A percentile compares a stretch with the other conserved stretches of the same genome.
These are phyloP conservation scores for Citrullus colocynthis DNA, from an alignment of 306 rosid species.

Conservation along the genomic window DNA sequence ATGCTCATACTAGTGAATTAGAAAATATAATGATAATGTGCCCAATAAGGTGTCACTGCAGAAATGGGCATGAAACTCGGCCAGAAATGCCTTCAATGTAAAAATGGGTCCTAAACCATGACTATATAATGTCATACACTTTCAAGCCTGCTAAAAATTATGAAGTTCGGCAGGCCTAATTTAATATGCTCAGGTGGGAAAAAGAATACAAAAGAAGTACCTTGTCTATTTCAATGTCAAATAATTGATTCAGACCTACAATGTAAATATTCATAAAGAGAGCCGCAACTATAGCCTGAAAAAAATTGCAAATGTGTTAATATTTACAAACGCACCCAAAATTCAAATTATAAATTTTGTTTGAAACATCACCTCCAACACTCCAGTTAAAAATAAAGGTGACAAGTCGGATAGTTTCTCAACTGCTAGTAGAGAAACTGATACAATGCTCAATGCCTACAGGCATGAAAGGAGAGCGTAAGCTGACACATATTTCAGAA, in stretches of 20 bases:
- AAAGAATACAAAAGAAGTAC: slow-evolving; percentile 17
- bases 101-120: neutral
- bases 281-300: slow-evolving; percentile 92
- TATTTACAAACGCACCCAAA: neutral
- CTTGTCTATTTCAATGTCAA: slow-evolving; percentile 92
- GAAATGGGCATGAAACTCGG: neutral
- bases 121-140: neutral
- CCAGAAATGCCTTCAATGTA: neutral
- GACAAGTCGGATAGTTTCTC: slow-evolving; percentile 65
- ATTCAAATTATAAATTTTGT: neutral
- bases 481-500: neutral
- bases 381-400: slow-evolving; percentile 64
- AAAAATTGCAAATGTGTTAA: slow-evolving; percentile 6
- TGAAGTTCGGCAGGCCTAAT: neutral
- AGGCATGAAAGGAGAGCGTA: slow-evolving; percentile 10
- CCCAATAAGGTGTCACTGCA: neutral
- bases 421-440: slow-evolving; percentile 86
- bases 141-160: neutral
- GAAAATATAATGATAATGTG: neutral
- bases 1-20: neutral
- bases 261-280: slow-evolving; percentile 88
- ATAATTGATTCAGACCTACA: slow-evolving; percentile 85
- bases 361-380: slow-evolving; percentile 57
- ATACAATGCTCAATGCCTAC: slow-evolving; percentile 85
- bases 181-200: neutral